Evolutionary conservation across 2,329 filamentous ascomycete genomes (phyloP).

Genomic region (Fusarium globosum): DNA sequence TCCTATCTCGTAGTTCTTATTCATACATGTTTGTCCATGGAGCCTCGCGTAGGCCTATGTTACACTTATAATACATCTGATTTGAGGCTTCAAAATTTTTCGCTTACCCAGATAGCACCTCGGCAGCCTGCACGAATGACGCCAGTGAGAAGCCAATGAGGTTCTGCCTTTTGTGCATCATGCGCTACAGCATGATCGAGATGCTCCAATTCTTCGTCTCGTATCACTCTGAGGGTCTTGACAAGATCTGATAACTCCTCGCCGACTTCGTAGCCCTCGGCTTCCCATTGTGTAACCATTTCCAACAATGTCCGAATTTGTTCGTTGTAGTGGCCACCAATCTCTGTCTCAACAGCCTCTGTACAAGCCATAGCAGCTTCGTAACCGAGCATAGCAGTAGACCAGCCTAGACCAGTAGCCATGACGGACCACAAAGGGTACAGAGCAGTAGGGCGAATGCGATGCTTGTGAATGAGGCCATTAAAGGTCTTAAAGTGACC

Average conservation of each 20-base stretch:
- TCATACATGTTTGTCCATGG: slow-evolving; percentile 33
- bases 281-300: slow-evolving; percentile 82
- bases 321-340: slow-evolving; percentile 93
- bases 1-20: slow-evolving; percentile 20
- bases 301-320: slow-evolving; percentile 86
- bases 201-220: slow-evolving; percentile 97
- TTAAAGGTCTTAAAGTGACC: slow-evolving; percentile 91
- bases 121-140: slow-evolving; percentile 91
- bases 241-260: slow-evolving; percentile 81
- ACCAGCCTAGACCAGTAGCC: slow-evolving; percentile 86
- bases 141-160: slow-evolving; percentile 88
- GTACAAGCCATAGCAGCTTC: slow-evolving; percentile 99
- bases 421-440: slow-evolving; percentile 89
- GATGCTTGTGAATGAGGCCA: slow-evolving; percentile 81
- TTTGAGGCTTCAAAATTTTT: slow-evolving; percentile 66
- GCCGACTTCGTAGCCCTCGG: slow-evolving; percentile 81
- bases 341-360: slow-evolving; percentile 98
- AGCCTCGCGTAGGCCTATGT: slow-evolving; percentile 22
- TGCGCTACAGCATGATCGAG: slow-evolving; percentile 94
- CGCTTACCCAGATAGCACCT: slow-evolving; percentile 92
- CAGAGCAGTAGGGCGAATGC: slow-evolving; percentile 90
- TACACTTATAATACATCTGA: slow-evolving; percentile 46
- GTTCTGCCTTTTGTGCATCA: slow-evolving; percentile 88
- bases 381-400: slow-evolving; percentile 86
- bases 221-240: slow-evolving; percentile 79